Evolutionary conservation across 768 basidiomycete species (phyloP), one percentile per base, ranked within the genome.

Genomic region (Boletus tomentosulus): DNA sequence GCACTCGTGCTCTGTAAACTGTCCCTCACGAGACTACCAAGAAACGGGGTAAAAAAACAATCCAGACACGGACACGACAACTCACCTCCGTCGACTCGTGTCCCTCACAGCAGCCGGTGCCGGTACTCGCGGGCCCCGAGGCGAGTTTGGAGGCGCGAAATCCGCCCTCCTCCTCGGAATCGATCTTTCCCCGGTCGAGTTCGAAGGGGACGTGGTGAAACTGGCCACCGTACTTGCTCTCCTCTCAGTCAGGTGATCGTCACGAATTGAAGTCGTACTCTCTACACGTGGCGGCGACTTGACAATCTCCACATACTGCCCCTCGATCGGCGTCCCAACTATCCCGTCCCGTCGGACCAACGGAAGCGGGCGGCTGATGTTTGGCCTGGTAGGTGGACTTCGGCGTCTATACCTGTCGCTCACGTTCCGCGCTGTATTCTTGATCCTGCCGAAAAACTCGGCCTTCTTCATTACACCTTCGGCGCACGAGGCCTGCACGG

Each of bases 131-230:
- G 68, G 62, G 6, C 78, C 63, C 68, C 73, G 51, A 64, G 72
- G 76, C n/a, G 75, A 68, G 61, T 74, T 75, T 7, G 84, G 81
- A n/a, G 80, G 79, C 10, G 74, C 82, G 63, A 89, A 89, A 69
- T 89, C 87, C 0, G 83, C 77, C 55, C 87, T 76, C 46, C 85
- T 74, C 39, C 80, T 76, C 25, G 86, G 87, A 51, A 86, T 83
- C 6, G 86, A 88, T 48, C 79, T 76, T 22, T 76, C 79, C 22
- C 74, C 84, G 1, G 83, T 86, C 34, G 86, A 88, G 22, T 76
- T 76, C 10, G 86, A 86, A 7, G 85, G 85, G 2, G 86, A 86
- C 33, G 75, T 76, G 2, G 65, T 65, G 30, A 77, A 66, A 53
- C 79, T 78, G 42, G 79, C 74, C 46, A 79, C 73, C 3, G 78